Conservation (phyloP, 257 asterid species). For the Nicotiana sylvestris region DNA sequence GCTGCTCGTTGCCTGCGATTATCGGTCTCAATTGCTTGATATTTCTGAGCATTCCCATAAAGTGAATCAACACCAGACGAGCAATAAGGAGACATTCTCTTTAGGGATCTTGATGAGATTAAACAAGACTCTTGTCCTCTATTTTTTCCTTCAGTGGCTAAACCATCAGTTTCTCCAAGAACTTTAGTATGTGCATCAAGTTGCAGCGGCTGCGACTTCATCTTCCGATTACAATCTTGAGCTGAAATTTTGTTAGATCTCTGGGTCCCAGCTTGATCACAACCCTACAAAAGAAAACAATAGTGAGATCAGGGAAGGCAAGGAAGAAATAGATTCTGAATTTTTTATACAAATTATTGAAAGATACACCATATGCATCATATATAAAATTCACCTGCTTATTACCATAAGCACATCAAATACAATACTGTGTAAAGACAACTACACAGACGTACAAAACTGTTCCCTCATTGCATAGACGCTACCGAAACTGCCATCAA, state of each 20-base stretch:
- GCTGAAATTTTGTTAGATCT: slow-evolving; percentile 34
- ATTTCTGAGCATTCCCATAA: slow-evolving; percentile 32
- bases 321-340: not conserved
- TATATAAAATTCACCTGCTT: not conserved
- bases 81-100: slow-evolving; percentile 44
- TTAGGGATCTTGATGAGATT: slow-evolving; percentile 39
- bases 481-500: not conserved
- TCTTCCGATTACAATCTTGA: slow-evolving; percentile 32
- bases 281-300: slow-evolving; percentile 33
- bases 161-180: slow-evolving; percentile 21
- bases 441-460: not conserved
- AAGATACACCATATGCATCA: not conserved
- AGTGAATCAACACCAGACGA: slow-evolving; percentile 42
- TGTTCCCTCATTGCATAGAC: not conserved
- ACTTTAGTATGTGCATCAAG: slow-evolving; percentile 27
- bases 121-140: slow-evolving; percentile 32
- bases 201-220: slow-evolving; percentile 25
- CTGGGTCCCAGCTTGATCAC: slow-evolving; percentile 16
- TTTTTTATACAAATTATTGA: not conserved
- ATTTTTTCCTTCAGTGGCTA: slow-evolving; percentile 12
- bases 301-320: slow-evolving; percentile 18
- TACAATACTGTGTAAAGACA: not conserved
- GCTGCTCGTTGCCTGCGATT: slow-evolving; percentile 30
- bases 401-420: not conserved
- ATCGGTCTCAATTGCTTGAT: slow-evolving; percentile 44